Base-by-base conservation (phyloP, 2,329 filamentous ascomycete genomes). In the Cladosporium sp. region DNA sequence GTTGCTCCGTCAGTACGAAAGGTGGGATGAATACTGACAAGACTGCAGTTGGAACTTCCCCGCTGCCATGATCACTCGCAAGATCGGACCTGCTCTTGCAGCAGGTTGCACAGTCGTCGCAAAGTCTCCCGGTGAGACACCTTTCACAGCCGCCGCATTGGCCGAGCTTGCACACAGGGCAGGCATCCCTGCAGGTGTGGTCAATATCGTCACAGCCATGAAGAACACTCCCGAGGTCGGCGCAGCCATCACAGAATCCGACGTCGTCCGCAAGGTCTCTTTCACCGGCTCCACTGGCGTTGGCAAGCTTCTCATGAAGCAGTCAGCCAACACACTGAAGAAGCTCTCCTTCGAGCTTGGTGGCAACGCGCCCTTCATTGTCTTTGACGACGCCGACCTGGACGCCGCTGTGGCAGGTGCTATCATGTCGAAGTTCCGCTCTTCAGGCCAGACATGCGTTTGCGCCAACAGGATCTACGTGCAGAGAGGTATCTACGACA, bases 51-150 rank as follows among this genome's bases (percentile, higher is more conserved):
- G 92, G 92, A 96, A 96, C 79, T 96, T 96, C 73, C 81, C 81
- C 5, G 80, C 80, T 3, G 81, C 81, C 18, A 83, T 76, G 74
- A 76, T 78, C 43, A 83, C 81, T 26, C 76, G 81, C 59, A 84
- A 84, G 70, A 82, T 83, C 59, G 81, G 80, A 3, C 81, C 91
- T 1, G 67, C 72, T 18, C 84, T 98, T 64, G 95, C 95, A 21
- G 93, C 93, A n/a, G 95, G 95, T 66, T 98, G 94, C 80, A 97
- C 94, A 0, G 91, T 96, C 2, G 93, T 98, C 1, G 89, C 89
- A 73, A 99, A 99, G 79, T 90, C 93, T 18, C 93, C 94, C 1
- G 89, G 89, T 58, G 94, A 98, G 82, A 97, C 95, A 0, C 95
- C 94, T 0, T 95, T 94, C 76, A 96, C 93, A 26, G 88, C 92